A percentile compares a stretch with the other conserved stretches of the same genome.
Conservation (phyloP, 140 eudicot genomes). For the Anethum foeniculum region DNA sequence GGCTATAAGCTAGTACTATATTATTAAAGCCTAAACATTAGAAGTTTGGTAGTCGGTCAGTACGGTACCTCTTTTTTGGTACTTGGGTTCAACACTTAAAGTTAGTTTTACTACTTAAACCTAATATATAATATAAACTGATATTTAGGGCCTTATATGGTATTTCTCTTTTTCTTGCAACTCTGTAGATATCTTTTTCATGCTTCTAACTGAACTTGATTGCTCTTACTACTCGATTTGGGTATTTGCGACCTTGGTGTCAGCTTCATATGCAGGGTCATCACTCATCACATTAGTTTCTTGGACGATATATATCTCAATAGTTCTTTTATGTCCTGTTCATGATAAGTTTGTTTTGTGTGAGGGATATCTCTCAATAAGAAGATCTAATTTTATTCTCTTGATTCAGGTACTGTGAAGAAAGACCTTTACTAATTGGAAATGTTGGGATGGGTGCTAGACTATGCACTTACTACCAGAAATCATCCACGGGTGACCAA, state of each 20-base stretch:
- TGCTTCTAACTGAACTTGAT: not conserved
- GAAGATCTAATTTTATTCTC: not conserved
- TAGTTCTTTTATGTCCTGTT: not conserved
- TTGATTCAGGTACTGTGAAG: slow-evolving; percentile 74
- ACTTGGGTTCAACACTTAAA: no score
- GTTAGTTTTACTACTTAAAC: no score
- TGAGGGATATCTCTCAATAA: not conserved
- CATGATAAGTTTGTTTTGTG: not conserved
- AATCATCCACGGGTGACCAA: slow-evolving; percentile 73
- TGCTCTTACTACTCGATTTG: not conserved
- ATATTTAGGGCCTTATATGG: no score
- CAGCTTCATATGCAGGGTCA: not conserved
- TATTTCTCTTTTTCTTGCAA: not conserved
- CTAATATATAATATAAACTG: no score
- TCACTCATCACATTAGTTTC: not conserved
- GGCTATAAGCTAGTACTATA: no score
- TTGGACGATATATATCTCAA: not conserved
- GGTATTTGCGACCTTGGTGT: not conserved
- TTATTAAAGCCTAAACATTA: no score
- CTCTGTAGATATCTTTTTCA: not conserved
- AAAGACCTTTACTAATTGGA: slow-evolving; percentile 90
- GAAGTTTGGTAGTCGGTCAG: no score
- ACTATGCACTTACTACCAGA: slow-evolving; percentile 92
- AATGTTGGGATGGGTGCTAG: slow-evolving; percentile 98
- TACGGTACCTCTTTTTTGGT: no score